phyloP scores from a whole-genome alignment of 192 early-diverging fungal species.

The Coemansia sp. region DNA sequence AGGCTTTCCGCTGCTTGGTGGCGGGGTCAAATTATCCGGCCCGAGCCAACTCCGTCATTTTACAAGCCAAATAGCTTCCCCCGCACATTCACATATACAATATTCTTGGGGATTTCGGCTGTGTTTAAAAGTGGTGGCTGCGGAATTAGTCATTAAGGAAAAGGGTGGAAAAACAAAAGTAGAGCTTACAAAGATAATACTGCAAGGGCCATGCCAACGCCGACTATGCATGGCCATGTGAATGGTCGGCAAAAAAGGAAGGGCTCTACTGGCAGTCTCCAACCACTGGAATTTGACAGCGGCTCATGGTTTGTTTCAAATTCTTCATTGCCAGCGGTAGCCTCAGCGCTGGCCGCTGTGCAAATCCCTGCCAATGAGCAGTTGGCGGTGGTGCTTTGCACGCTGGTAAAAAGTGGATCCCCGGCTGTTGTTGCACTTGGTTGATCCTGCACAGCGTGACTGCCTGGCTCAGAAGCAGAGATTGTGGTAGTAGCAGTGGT shows the following conservation, averaged over 20 bases:
- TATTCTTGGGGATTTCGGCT: not conserved
- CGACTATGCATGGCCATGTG: no score
- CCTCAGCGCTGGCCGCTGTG: not conserved
- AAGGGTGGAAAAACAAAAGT: not conserved
- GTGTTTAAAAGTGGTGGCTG: not conserved
- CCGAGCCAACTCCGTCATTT: not conserved
- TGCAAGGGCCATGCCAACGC: not conserved
- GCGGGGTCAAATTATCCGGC: not conserved
- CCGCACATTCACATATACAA: not conserved
- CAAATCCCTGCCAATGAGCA: conserved; percentile 25
- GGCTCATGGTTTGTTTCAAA: not conserved
- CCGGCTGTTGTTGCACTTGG: conserved; percentile 5
- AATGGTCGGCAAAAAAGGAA: not conserved
- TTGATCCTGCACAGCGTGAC: not conserved
- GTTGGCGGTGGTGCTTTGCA: conserved; percentile 12
- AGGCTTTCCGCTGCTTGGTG: not conserved
- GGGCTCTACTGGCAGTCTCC: not conserved
- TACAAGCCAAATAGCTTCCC: not conserved
- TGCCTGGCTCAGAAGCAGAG: not conserved
- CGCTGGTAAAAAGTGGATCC: conserved; percentile 22
- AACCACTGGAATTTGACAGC: not conserved
- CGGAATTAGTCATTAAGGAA: not conserved
- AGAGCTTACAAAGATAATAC: not conserved
- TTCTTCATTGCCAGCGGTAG: not conserved
- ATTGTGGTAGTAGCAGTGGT: conserved; percentile 14